A percentile compares a stretch with the other conserved stretches of the same genome.
phyloP scores from a whole-genome alignment of 2,329 filamentous ascomycete genomes.

The Zasmidium angulare region DNA sequence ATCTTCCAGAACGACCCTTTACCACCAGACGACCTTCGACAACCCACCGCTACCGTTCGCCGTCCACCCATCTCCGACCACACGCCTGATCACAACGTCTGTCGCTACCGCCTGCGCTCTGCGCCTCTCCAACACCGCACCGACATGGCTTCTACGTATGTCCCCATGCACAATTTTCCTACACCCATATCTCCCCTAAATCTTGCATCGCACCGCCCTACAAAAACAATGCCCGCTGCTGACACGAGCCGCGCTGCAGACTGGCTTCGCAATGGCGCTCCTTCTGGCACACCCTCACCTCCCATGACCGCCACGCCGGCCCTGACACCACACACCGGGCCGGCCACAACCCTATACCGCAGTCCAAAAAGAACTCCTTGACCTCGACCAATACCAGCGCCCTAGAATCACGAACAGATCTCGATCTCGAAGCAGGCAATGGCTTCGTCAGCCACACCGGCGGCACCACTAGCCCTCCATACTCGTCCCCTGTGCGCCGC shows the following conservation, averaged over 20 bases:
- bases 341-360: constrained; percentile 80
- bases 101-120: constrained; percentile 10
- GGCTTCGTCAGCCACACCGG: constrained; percentile 61
- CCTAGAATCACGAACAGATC: constrained; percentile 81
- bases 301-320: constrained; percentile 78
- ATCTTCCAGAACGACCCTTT: background rate
- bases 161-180: background rate
- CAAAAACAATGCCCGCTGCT: too few species aligned
- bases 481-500: constrained; percentile 79
- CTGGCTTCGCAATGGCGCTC: constrained; percentile 74
- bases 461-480: constrained; percentile 67
- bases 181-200: too few species aligned
- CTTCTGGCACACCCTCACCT: constrained; percentile 87
- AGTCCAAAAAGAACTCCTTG: constrained; percentile 76
- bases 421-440: constrained; percentile 61
- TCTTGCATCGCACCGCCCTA: too few species aligned
- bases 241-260: constrained; percentile 18
- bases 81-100: background rate
- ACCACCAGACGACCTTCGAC: background rate
- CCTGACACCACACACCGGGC: constrained; percentile 92
- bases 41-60: background rate
- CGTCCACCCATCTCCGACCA: background rate
- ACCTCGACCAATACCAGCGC: constrained; percentile 77
- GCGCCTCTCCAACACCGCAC: background rate
- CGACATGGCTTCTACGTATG: constrained; percentile 9